Conservation (phyloP, 495 filamentous ascomycete genomes). For the Annulohypoxylon stygium region DNA sequence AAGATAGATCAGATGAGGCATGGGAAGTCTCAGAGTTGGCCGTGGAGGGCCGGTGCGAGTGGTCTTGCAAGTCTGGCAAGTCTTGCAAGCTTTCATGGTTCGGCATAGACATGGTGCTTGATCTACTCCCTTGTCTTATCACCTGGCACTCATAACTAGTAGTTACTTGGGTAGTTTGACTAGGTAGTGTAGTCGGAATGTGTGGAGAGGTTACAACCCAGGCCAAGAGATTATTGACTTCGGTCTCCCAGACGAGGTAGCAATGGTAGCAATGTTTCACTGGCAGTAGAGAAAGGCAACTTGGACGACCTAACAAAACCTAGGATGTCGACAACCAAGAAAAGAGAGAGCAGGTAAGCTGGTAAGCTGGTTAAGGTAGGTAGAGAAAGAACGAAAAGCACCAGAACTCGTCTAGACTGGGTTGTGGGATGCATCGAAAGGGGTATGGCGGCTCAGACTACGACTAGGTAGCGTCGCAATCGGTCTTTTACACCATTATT, state of each 20-base stretch:
- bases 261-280: slow-evolving; percentile 43
- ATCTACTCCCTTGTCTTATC: slow-evolving; percentile 48
- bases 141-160: slow-evolving; percentile 44
- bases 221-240: slow-evolving; percentile 47
- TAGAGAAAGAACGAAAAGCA: slow-evolving; percentile 39
- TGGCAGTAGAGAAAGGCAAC: slow-evolving; percentile 36
- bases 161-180: background rate
- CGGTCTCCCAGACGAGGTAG: slow-evolving; percentile 21
- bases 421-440: slow-evolving; percentile 40
- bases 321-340: slow-evolving; percentile 30
- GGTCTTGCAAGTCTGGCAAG: slow-evolving; percentile 30
- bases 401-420: slow-evolving; percentile 34
- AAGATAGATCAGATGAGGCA: slow-evolving; percentile 49
- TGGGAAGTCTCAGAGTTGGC: slow-evolving; percentile 51
- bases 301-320: slow-evolving; percentile 27
- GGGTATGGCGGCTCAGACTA: slow-evolving; percentile 43
- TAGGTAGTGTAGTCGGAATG: slow-evolving; percentile 22
- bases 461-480: slow-evolving; percentile 41
- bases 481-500: slow-evolving; percentile 48
- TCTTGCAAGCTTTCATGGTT: slow-evolving; percentile 29
- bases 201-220: slow-evolving; percentile 39
- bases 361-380: too few species aligned
- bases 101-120: slow-evolving; percentile 43
- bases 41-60: slow-evolving; percentile 45
- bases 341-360: slow-evolving; percentile 16